Conservation (phyloP, 192 early-diverging fungal genomes). For the Coemansia sp. region DNA sequence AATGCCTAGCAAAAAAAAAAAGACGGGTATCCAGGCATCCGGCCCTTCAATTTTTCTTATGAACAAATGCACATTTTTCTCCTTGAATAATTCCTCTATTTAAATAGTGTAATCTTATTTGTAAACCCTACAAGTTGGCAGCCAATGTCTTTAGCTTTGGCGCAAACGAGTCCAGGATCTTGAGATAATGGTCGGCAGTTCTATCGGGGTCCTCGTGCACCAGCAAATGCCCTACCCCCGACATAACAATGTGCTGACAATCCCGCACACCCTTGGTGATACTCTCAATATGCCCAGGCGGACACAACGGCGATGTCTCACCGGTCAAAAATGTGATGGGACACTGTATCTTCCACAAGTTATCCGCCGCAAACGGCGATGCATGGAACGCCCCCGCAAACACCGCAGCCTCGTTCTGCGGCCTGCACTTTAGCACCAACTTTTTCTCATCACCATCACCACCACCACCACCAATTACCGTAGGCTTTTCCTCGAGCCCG, state of each 20-base stretch:
- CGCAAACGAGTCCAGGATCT: constrained; percentile 19
- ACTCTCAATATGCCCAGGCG: constrained; percentile 8
- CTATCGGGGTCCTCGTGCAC: constrained; percentile 22
- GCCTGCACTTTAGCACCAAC: constrained; percentile 40
- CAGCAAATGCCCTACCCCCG: constrained; percentile 31
- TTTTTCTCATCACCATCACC: background rate
- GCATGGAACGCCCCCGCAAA: constrained; percentile 17
- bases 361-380: constrained; percentile 10
- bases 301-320: constrained; percentile 16
- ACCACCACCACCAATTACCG: background rate
- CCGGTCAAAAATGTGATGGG: constrained; percentile 38
- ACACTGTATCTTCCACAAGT: constrained; percentile 22
- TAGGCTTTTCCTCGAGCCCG: constrained; percentile 20
- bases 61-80: too few species aligned
- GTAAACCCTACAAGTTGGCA: too few species aligned
- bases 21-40: too few species aligned
- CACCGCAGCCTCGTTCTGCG: constrained; percentile 27
- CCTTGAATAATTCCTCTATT: too few species aligned
- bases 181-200: constrained; percentile 12
- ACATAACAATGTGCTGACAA: constrained; percentile 23
- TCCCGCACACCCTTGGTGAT: constrained; percentile 18
- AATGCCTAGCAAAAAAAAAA: too few species aligned
- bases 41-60: too few species aligned
- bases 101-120: too few species aligned
- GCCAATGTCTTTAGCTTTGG: background rate